Conservation (phyloP, 305 asterid genomes). For the Euphrasia arctica region DNA sequence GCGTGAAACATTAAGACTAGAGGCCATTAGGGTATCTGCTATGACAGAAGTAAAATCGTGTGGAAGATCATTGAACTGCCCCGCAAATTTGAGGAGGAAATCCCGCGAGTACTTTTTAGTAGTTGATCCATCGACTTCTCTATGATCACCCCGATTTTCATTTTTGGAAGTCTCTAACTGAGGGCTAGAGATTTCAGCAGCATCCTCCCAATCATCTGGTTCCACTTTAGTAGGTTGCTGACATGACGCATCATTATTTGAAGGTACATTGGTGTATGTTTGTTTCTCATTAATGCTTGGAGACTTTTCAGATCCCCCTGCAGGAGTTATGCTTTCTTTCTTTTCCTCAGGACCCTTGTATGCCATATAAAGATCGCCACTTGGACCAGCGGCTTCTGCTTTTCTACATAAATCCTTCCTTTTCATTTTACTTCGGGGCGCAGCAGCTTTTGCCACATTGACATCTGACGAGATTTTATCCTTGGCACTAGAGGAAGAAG, state of each 20-base stretch:
- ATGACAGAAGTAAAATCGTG: slow-evolving; percentile 44
- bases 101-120: slow-evolving; percentile 66
- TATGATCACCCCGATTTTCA: too few species aligned
- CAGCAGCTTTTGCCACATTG: slow-evolving; percentile 41
- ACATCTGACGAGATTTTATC: slow-evolving; percentile 51
- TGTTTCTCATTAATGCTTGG: slow-evolving; percentile 35
- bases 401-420: slow-evolving; percentile 48
- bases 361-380: slow-evolving; percentile 78
- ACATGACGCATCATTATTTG: slow-evolving; percentile 32
- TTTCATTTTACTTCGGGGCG: slow-evolving; percentile 40
- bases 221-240: slow-evolving; percentile 55
- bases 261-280: slow-evolving; percentile 34
- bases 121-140: slow-evolving; percentile 27
- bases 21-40: slow-evolving; percentile 37
- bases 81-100: slow-evolving; percentile 63
- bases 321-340: slow-evolving; percentile 42
- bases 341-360: slow-evolving; percentile 87
- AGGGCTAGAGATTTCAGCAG: slow-evolving; percentile 62
- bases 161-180: slow-evolving; percentile 44
- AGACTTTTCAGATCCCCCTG: slow-evolving; percentile 38
- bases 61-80: slow-evolving; percentile 54
- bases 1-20: slow-evolving; percentile 30
- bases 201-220: slow-evolving; percentile 98
- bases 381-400: slow-evolving; percentile 69
- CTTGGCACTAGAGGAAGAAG: slow-evolving; percentile 33